Evolutionary conservation across 495 filamentous ascomycete genomes (phyloP), one percentile per base, ranked within the genome.

Genomic region (Amorphotheca resinae): DNA sequence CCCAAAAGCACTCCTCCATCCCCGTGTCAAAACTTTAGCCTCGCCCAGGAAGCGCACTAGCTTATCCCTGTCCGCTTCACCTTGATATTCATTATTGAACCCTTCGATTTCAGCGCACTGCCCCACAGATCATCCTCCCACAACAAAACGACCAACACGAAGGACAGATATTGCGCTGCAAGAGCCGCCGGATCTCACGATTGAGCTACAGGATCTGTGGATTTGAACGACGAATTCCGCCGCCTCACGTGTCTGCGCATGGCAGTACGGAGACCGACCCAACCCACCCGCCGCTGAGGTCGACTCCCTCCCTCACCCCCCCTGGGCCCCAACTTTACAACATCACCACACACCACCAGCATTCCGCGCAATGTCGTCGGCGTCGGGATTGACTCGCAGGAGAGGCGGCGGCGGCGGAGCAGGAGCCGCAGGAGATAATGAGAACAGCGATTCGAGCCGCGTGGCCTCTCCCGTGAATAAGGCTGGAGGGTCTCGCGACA

Each of bases 331-430:
- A 33, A 46, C 16, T 28, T 18, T 22, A 41, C 36, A 25, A 36
- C 22, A 22, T 32, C 25, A 11, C 20, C 40, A 45, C 25, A 38
- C 40, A 52, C 33, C 42, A 33, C 31, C 14, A 25, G 26, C 39
- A n/a, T 12, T 15, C 2, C 14, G 14, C 39, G 35, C 53, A 49
- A 82, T 82, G 78, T 69, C 76, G 61, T 75, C 78, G 57, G 83
- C 76, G 61, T 76, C 78, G 57, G 83, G 83, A 61, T 70, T 87
- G 56, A 87, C 82, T 56, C 75, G 83, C 63, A 73, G 82, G 67
- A 80, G 82, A 60, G 80, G 70, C 53, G 77, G 71, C 54, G 79
- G 74, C 54, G 79, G 74, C 55, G 73, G 64, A 49, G 77, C 74
- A 55, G 72, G 64, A 49, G 52, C 46, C 8, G 60, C 57, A 54